phyloP scores from a whole-genome alignment of 176 grass and related monocot species.

The Areca catechu region DNA sequence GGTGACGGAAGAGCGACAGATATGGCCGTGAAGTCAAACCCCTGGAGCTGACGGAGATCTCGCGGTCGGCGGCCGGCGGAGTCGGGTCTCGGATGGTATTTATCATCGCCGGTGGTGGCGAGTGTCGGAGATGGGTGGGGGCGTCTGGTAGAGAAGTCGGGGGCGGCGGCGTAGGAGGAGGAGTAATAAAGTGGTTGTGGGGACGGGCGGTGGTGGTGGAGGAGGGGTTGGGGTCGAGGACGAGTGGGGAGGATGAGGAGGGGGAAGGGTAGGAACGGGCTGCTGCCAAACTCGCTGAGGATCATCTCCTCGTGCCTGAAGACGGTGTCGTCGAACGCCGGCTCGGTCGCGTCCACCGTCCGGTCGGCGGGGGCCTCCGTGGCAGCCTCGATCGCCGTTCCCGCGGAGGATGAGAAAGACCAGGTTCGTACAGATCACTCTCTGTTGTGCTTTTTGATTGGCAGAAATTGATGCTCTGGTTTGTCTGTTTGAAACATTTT shows the following conservation, averaged over 20 bases:
- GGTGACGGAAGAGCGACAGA: neutral
- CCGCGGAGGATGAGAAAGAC: slow-evolving; percentile 90
- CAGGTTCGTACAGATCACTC: slow-evolving; percentile 37
- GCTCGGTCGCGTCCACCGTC: slow-evolving; percentile 86
- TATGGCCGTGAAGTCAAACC: slow-evolving; percentile 6
- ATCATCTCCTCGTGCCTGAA: slow-evolving; percentile 98
- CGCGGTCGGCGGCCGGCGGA: slow-evolving; percentile 18
- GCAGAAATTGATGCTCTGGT: slow-evolving; percentile 14
- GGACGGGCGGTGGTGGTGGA: neutral
- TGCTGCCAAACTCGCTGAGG: slow-evolving; percentile 91
- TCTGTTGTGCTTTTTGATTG: slow-evolving; percentile 5
- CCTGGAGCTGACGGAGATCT: too few species aligned
- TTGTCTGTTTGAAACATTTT: neutral
- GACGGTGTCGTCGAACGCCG: slow-evolving; percentile 95
- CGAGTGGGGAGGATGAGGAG: slow-evolving; percentile 30
- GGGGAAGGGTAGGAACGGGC: slow-evolving; percentile 65
- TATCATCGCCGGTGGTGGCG: neutral
- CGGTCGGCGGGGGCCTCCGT: slow-evolving; percentile 89
- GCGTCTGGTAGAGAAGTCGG: too few species aligned
- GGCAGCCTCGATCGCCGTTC: slow-evolving; percentile 74
- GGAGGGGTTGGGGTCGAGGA: neutral
- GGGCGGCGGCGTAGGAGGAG: neutral
- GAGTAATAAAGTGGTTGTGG: neutral
- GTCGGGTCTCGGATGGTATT: slow-evolving; percentile 20
- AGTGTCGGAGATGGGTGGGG: slow-evolving; percentile 9